These are phyloP conservation scores for Panaeolus papilionaceus DNA, from an alignment of 768 basidiomycete genomes.

Conservation along the genomic window DNA sequence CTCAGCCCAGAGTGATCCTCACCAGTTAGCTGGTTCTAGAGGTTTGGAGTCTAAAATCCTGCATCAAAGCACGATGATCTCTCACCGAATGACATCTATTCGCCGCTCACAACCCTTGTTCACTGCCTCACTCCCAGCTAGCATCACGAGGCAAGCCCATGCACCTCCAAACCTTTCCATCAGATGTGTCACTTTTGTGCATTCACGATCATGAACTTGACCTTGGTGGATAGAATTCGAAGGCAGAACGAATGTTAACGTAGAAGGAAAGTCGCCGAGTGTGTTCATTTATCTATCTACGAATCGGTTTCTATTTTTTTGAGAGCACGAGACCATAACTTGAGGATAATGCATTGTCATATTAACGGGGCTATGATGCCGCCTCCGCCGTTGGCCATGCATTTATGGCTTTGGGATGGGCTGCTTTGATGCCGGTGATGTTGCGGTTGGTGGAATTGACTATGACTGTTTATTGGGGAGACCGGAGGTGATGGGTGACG, in stretches of 20 bases:
- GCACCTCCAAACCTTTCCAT: not conserved
- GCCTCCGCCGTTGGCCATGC: conserved; percentile 7
- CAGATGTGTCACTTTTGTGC: not conserved
- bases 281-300: not conserved
- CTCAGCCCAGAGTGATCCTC: not conserved
- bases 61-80: not conserved
- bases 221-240: not conserved
- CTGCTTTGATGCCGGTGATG: conserved; percentile 1
- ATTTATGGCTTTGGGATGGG: not conserved
- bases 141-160: conserved; percentile 3
- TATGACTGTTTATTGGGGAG: not conserved
- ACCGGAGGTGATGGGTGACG: conserved; percentile 8
- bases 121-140: not conserved
- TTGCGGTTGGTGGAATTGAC: conserved; percentile 12
- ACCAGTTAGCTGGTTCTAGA: not conserved
- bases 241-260: not conserved
- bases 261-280: not conserved
- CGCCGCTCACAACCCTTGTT: conserved; percentile 4
- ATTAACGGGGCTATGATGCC: conserved; percentile 5
- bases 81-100: not conserved
- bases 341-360: not conserved
- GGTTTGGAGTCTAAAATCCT: not conserved
- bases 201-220: conserved; percentile 1
- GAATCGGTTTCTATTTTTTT: not conserved
- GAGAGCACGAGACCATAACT: not conserved